phyloP scores from a whole-genome alignment of 306 rosid genomes.

The Fragaria iinumae region DNA sequence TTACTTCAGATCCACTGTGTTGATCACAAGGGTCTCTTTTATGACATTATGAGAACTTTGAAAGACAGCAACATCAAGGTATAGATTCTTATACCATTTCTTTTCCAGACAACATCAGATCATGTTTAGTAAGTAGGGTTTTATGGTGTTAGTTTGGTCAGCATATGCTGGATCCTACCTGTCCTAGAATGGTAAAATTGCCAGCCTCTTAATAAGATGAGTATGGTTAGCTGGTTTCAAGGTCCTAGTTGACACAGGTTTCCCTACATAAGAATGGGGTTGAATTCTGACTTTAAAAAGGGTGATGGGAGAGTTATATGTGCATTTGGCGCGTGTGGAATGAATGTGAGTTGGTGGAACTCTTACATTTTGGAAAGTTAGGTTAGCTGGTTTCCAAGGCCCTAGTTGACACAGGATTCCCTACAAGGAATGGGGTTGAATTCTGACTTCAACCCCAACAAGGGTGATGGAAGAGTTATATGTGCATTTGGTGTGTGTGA shows the following conservation, averaged over 20 bases:
- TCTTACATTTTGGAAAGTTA: neutral
- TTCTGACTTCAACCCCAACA: neutral
- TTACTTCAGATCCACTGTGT: constrained; percentile 61
- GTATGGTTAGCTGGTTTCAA: neutral
- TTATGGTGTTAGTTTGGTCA: neutral
- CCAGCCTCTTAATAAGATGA: neutral
- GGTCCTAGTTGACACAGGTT: constrained; percentile 13
- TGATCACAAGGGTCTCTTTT: constrained; percentile 74
- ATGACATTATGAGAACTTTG: constrained; percentile 73
- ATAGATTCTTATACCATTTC: constrained; percentile 19
- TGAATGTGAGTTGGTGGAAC: neutral
- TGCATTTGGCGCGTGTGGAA: neutral
- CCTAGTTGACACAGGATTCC: constrained; percentile 11
- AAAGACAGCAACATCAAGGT: constrained; percentile 72
- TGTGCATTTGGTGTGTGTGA: neutral
- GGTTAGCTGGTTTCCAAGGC: neutral
- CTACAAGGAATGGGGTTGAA: neutral
- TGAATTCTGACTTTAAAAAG: neutral
- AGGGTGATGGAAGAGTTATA: no score
- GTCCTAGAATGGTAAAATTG: neutral
- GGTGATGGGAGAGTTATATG: neutral
- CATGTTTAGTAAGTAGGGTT: neutral
- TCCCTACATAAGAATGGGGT: neutral
- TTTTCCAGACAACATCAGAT: neutral
- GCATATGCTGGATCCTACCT: neutral